Conservation (phyloP, 208 protist genomes). For the Porcisia hertigi region DNA sequence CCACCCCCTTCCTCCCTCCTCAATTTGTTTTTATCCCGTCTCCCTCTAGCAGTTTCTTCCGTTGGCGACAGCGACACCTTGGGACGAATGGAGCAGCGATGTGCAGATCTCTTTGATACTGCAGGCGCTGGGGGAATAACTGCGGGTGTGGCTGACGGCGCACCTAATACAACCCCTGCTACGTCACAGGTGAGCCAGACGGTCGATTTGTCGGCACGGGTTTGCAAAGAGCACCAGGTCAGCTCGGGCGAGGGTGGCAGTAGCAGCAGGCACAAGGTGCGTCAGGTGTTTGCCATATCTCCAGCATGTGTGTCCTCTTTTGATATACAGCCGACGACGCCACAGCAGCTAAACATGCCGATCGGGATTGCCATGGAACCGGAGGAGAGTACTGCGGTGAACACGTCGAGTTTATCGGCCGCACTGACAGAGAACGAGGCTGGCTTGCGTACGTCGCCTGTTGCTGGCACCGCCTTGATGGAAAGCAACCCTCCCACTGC, state of each 20-base stretch:
- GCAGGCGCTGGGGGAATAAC: background rate
- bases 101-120: background rate
- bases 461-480: background rate
- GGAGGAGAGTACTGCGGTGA: background rate
- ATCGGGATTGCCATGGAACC: background rate
- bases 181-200: background rate
- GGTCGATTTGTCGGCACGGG: background rate
- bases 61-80: background rate
- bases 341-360: background rate
- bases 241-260: background rate
- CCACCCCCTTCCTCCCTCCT: too few species aligned
- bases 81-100: background rate
- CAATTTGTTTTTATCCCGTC: background rate
- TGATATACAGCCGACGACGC: background rate
- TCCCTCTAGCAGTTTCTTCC: background rate
- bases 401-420: background rate
- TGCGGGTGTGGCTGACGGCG: background rate
- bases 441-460: background rate
- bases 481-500: background rate
- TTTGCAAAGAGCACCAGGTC: background rate
- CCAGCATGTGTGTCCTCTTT: background rate
- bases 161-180: background rate
- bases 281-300: background rate
- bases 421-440: background rate
- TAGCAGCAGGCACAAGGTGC: background rate